Evolutionary conservation across 2,329 filamentous ascomycete species (phyloP), one percentile per base, ranked within the genome.

Genomic region (Fusarium continuum): DNA sequence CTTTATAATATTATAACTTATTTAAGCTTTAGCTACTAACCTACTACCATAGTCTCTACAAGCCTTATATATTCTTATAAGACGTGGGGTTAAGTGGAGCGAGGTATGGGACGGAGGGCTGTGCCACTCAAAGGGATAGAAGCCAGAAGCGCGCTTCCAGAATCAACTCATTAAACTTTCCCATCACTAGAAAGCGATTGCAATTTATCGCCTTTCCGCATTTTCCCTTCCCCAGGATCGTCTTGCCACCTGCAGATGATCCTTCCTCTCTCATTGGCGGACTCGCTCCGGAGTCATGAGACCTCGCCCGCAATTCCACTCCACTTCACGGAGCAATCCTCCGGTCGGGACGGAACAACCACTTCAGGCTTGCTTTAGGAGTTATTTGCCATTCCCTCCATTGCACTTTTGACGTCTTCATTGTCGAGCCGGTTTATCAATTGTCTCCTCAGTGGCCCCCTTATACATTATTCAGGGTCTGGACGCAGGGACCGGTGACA

Each of bases 401-500:
- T 40, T 26, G 8, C 40, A 43, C 6, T 10, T 38, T 61, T 57
- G 61, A 57, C 41, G 45, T 62, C 36, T 48, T 31, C n/a, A 41
- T 64, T 43, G 53, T 50, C 36, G 26, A 47, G 35, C 28, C 29
- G 31, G 31, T 41, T 19, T 25, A 23, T 17, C 4, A 4, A 20
- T 28, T 8, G 17, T n/a, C n/a, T n/a, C n/a, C n/a, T n/a, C n/a
- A n/a, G n/a, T 56, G 5, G 41, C 34, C 60, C 47, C 34, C 44
- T 35, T 19, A 31, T 16, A 5, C 39, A 35, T 50, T 54, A 16
- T 45, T 23, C 50, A 45, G 58, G 49, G 61, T 61, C 55, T 41
- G 5, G 20, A 51, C 40, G 48, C 35, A 64, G 61, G 54, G 43
- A 45, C 46, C 29, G 34, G 31, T 22, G 38, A 7, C 19, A 25